phyloP scores from a whole-genome alignment of 2,329 filamentous ascomycete species.

The Fusarium sp. region DNA sequence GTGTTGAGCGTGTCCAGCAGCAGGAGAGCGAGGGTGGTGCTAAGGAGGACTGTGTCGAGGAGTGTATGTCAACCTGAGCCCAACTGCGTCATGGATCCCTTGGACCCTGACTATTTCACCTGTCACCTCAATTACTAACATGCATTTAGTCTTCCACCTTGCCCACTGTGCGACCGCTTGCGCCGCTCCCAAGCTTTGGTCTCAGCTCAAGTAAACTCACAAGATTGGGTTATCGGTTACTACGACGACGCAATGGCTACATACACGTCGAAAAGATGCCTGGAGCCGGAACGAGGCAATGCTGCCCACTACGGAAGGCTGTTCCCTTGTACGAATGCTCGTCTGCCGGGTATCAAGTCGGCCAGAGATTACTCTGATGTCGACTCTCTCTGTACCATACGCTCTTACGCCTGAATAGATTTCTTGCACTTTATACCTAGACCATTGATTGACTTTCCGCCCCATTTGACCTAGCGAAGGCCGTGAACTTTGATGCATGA shows the following conservation, averaged over 20 bases:
- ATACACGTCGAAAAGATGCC: conserved; percentile 42
- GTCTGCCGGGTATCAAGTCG: conserved; percentile 38
- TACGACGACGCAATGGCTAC: conserved; percentile 41
- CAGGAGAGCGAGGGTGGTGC: conserved; percentile 75
- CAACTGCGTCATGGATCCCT: conserved; percentile 19
- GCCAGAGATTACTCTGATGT: conserved; percentile 32
- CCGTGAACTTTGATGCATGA: not conserved
- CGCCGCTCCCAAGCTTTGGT: conserved; percentile 96
- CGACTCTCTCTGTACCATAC: conserved; percentile 49
- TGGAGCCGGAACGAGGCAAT: conserved; percentile 42
- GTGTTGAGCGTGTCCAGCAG: conserved; percentile 85
- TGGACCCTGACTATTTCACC: not conserved
- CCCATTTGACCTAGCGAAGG: not conserved
- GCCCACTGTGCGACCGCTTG: conserved; percentile 94
- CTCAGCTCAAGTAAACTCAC: conserved; percentile 82
- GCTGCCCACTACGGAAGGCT: conserved; percentile 25
- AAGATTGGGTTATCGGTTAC: conserved; percentile 31
- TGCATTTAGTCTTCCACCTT: conserved; percentile 89
- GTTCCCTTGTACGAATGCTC: conserved; percentile 44
- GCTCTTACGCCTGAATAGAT: conserved; percentile 50
- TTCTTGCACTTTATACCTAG: conserved; percentile 38
- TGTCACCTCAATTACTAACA: conserved; percentile 27
- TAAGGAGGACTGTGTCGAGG: conserved; percentile 97
- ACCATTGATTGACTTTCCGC: conserved; percentile 14
- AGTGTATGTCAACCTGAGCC: conserved; percentile 74